Percentiles rank a stretch among this genome's conserved stretches.
Conservation (phyloP, 331 rosid genomes). For the Telfairia occidentalis region DNA sequence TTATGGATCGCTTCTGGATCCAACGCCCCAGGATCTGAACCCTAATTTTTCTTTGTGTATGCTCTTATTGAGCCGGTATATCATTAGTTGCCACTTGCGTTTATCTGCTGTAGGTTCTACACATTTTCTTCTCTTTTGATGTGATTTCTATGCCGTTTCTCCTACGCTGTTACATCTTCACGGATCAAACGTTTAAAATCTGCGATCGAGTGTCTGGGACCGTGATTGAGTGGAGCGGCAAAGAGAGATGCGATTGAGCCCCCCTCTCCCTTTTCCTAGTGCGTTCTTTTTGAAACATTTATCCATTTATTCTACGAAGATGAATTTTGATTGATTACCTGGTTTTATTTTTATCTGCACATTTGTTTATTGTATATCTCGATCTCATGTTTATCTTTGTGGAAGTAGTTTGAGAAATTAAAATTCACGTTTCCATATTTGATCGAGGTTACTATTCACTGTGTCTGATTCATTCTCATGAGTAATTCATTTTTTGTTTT, state of each 20-base stretch:
- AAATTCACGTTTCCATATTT: not conserved
- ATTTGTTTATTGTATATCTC: not conserved
- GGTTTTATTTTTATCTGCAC: not conserved
- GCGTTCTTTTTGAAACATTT: not conserved
- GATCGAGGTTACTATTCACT: not conserved
- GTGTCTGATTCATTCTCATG: not conserved
- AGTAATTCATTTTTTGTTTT: not conserved
- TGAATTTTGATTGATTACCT: constrained; percentile 1
- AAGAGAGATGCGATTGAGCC: not conserved
- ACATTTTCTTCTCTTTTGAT: not conserved
- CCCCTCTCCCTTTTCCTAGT: not conserved
- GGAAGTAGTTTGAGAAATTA: not conserved
- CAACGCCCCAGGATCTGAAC: not conserved
- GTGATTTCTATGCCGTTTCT: not conserved
- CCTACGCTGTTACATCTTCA: not conserved
- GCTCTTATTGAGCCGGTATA: not conserved
- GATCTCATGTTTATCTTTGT: not conserved
- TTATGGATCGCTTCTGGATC: constrained; percentile 1
- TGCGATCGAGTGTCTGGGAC: not conserved
- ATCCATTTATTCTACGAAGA: not conserved
- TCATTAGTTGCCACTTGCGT: not conserved
- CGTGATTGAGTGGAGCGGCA: not conserved
- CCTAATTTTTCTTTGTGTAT: not conserved
- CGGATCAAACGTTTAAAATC: not conserved
- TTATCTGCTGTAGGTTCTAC: not conserved